Evolutionary conservation across 495 filamentous ascomycete genomes (phyloP), one percentile per base, ranked within the genome.

Genomic region (Neurospora sp.): DNA sequence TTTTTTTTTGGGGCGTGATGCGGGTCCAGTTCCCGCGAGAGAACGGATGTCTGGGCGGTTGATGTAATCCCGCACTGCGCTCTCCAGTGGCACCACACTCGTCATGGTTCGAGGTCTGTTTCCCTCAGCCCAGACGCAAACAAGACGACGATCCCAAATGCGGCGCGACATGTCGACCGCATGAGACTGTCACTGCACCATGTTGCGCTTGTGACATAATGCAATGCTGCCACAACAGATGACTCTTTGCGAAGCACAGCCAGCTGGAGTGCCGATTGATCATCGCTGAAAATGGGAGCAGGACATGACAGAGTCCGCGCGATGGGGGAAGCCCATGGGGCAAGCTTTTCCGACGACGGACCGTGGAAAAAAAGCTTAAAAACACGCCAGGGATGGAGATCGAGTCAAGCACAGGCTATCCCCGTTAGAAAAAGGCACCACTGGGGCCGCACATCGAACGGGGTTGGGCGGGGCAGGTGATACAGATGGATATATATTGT

Each of bases 351-450:
- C 53, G 27, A 27, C 14, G 53, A 61, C 53, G 14, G 22, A 61
- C 53, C 53, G 3, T 61, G 27, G 53, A 27, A 16, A 8, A 65
- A 37, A 10, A 18, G 53, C 14, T 65, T 65, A 65, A 35, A 35
- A 37, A 18, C 53, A 65, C 53, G 53, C 53, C 14, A 65, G 53
- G 14, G 53, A 65, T 65, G 27, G 14, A 35, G 27, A 65, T 35
- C 27, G 53, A 65, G 27, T 65, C 53, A 65, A 59, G 70, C 69
- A 71, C 68, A 72, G 59, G 70, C 46, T 69, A 70, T 69, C 70
- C 69, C 65, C 69, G 72, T 65, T 10, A 5, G 38, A 71, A 68
- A 59, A 61, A 71, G 70, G 53, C 44, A 78, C 75, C 77, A 78
- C 77, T 77, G n/a, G 72, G 74, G 71, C 71, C 70, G 74, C 53